phyloP scores from a whole-genome alignment of 2,329 filamentous ascomycete species.

The Aspergillus pseudonomiae region DNA sequence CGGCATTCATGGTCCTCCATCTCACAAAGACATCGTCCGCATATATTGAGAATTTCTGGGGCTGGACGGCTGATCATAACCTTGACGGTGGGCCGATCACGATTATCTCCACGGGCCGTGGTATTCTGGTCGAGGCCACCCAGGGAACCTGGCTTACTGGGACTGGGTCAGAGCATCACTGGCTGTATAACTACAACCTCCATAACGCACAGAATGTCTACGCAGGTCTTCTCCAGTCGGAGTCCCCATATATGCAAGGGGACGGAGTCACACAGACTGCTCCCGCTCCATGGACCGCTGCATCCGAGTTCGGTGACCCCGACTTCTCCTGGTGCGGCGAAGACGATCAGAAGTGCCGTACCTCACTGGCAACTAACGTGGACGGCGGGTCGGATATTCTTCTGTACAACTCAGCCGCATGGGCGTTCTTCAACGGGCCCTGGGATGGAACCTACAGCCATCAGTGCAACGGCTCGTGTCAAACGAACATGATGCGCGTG shows the following conservation, averaged over 20 bases:
- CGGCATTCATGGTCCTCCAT: slow-evolving; percentile 56
- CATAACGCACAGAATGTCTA: slow-evolving; percentile 47
- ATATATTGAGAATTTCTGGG: slow-evolving; percentile 60
- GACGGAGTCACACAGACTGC: slow-evolving; percentile 29
- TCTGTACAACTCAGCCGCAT: slow-evolving; percentile 37
- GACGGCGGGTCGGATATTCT: slow-evolving; percentile 34
- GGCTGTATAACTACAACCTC: slow-evolving; percentile 54
- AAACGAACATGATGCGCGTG: slow-evolving; percentile 39
- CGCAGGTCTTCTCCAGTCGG: slow-evolving; percentile 39
- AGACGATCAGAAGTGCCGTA: slow-evolving; percentile 34
- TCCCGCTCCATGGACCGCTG: slow-evolving; percentile 33
- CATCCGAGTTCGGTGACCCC: slow-evolving; percentile 30
- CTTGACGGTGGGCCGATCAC: slow-evolving; percentile 45
- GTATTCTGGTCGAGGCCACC: slow-evolving; percentile 45
- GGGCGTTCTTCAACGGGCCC: slow-evolving; percentile 37
- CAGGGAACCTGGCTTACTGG: slow-evolving; percentile 51
- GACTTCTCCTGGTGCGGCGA: slow-evolving; percentile 35
- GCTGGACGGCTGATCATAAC: slow-evolving; percentile 55
- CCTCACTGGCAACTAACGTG: slow-evolving; percentile 32
- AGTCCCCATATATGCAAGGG: slow-evolving; percentile 41
- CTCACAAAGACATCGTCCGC: slow-evolving; percentile 51
- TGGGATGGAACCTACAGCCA: slow-evolving; percentile 34
- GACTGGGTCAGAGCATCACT: slow-evolving; percentile 51
- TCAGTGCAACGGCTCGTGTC: slow-evolving; percentile 33
- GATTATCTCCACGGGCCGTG: slow-evolving; percentile 44